Evolutionary conservation across 495 filamentous ascomycete species (phyloP).

Genomic region (Talaromyces trachyspermus): DNA sequence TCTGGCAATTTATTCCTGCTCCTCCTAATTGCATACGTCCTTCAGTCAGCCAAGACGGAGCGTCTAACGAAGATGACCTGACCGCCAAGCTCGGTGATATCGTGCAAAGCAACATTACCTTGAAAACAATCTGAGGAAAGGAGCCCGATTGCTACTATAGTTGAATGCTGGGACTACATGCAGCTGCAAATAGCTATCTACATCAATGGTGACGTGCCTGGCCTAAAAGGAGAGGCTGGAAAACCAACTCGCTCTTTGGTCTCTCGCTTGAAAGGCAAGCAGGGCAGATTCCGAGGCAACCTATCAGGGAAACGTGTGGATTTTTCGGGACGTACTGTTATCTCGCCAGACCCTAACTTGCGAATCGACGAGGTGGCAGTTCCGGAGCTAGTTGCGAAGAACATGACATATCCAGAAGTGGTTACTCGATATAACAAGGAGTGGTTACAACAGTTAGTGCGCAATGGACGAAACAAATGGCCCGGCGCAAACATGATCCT

Average conservation of each 20-base stretch:
- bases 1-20: slow-evolving; percentile 94
- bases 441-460: slow-evolving; percentile 65
- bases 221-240: slow-evolving; percentile 64
- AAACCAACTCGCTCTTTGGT: slow-evolving; percentile 88
- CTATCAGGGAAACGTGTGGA: slow-evolving; percentile 97
- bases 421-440: slow-evolving; percentile 75
- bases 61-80: slow-evolving; percentile 92
- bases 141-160: slow-evolving; percentile 80
- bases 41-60: slow-evolving; percentile 82
- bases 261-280: slow-evolving; percentile 92
- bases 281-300: slow-evolving; percentile 94
- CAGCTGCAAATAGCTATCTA: slow-evolving; percentile 94
- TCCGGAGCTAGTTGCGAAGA: slow-evolving; percentile 81
- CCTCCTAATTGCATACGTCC: slow-evolving; percentile 90
- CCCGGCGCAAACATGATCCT: slow-evolving; percentile 80
- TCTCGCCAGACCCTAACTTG: slow-evolving; percentile 92
- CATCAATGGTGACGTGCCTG: slow-evolving; percentile 94
- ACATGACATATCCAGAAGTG: slow-evolving; percentile 88
- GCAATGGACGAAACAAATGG: slow-evolving; percentile 66
- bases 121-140: slow-evolving; percentile 71
- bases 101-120: slow-evolving; percentile 74
- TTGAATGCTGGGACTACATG: slow-evolving; percentile 98
- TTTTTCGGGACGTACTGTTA: slow-evolving; percentile 95
- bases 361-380: slow-evolving; percentile 91
- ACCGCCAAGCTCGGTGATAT: slow-evolving; percentile 94